Evolutionary conservation across 2,329 filamentous ascomycete species (phyloP).

Genomic region (Triangularia setosa): DNA sequence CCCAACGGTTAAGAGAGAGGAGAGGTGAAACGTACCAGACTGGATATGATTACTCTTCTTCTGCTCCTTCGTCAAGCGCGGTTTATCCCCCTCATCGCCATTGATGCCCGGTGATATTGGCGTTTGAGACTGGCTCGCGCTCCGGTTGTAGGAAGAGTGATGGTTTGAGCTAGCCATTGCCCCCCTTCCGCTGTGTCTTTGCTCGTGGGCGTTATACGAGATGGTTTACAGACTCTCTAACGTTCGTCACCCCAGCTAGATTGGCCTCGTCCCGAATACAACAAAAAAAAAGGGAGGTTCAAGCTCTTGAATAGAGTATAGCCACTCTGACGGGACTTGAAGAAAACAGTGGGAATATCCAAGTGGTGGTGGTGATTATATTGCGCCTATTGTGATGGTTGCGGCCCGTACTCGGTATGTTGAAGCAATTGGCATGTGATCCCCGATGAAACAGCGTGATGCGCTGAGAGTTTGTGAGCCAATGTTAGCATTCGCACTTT

Average conservation of each 20-base stretch:
- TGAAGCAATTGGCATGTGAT: not conserved
- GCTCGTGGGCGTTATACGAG: too few species aligned
- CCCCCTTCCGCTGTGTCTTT: not conserved
- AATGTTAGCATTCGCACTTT: not conserved
- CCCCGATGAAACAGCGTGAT: not conserved
- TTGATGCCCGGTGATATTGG: not conserved
- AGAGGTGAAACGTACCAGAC: constrained; percentile 29
- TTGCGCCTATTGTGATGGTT: not conserved
- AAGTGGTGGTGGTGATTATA: not conserved
- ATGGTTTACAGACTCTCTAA: too few species aligned
- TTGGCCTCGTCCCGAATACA: too few species aligned
- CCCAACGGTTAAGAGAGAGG: not conserved
- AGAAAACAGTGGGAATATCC: too few species aligned
- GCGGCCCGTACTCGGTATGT: not conserved
- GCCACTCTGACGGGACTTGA: too few species aligned
- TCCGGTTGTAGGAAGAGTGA: not conserved
- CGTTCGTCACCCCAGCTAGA: too few species aligned
- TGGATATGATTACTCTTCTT: constrained; percentile 37
- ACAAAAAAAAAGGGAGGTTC: too few species aligned
- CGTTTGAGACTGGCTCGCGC: not conserved
- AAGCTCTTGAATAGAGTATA: too few species aligned
- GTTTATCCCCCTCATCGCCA: constrained; percentile 27
- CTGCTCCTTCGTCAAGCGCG: constrained; percentile 37
- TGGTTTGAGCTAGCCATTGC: not conserved
- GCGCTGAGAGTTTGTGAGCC: not conserved